Evolutionary conservation across 148 eudicot genomes (phyloP).

Genomic region (Chenopodium quinoa): DNA sequence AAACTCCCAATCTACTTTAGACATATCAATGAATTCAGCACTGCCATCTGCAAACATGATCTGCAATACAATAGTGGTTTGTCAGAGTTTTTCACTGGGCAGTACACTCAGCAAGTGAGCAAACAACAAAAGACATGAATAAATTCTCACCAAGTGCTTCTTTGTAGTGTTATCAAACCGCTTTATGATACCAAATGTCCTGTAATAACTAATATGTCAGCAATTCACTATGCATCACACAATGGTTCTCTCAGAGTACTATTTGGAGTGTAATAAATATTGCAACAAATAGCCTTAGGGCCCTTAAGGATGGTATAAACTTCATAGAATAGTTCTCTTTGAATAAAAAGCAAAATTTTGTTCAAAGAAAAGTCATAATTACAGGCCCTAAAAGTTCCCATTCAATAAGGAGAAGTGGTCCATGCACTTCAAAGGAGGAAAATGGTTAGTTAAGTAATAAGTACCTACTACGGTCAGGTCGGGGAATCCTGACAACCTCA

Average conservation of each 20-base stretch:
- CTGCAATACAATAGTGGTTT: constrained; percentile 35
- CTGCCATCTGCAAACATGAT: constrained; percentile 87
- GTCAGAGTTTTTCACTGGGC: constrained; percentile 6
- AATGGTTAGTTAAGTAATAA: not conserved
- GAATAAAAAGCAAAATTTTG: not conserved
- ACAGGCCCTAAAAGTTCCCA: not conserved
- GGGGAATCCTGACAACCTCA: constrained; percentile 55
- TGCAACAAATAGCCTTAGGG: not conserved
- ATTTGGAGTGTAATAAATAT: not conserved
- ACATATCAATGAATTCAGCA: constrained; percentile 67
- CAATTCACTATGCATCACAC: not conserved
- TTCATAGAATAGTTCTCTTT: not conserved
- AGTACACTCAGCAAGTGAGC: not conserved
- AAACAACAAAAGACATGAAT: not conserved
- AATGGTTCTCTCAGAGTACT: not conserved
- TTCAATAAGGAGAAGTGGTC: not conserved
- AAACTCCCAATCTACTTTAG: constrained; percentile 86
- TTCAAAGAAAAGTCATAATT: not conserved
- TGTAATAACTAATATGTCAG: constrained; percentile 24
- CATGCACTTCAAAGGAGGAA: not conserved
- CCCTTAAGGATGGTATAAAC: not conserved
- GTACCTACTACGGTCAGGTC: constrained; percentile 48
- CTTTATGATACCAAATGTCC: constrained; percentile 73
- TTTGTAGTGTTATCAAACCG: constrained; percentile 60
- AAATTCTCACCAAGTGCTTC: constrained; percentile 69